These are phyloP conservation scores for Malassezia furfur DNA, from an alignment of 1,284 basidiomycete species.

Conservation along the genomic window DNA sequence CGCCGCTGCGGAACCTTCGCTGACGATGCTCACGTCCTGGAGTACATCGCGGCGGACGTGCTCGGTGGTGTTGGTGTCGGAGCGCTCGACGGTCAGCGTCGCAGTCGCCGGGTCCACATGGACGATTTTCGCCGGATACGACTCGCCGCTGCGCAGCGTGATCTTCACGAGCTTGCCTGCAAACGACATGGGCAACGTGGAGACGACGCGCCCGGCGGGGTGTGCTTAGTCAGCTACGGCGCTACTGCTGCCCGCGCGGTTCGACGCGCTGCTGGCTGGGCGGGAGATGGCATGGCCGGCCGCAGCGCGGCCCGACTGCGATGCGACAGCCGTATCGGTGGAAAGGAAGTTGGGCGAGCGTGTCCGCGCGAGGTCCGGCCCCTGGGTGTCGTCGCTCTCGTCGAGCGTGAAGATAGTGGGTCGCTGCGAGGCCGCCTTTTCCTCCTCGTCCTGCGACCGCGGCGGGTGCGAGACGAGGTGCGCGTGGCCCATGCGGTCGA, in stretches of 20 bases:
- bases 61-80: not conserved
- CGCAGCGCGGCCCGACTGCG: not conserved
- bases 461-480: not conserved
- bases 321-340: not conserved
- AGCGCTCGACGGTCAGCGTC: slow-evolving; percentile 2
- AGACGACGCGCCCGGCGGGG: not conserved
- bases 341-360: not conserved
- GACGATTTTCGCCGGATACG: slow-evolving; percentile 5
- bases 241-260: not conserved
- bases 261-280: slow-evolving; percentile 1
- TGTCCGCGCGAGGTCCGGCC: not conserved
- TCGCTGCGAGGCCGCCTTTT: not conserved
- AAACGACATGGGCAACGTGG: slow-evolving; percentile 8
- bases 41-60: slow-evolving; percentile 14
- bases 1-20: not conserved
- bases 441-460: not conserved
- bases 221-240: slow-evolving; percentile 1
- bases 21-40: slow-evolving; percentile 12
- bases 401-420: slow-evolving; percentile 6
- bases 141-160: slow-evolving; percentile 5
- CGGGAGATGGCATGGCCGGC: not conserved
- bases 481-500: not conserved
- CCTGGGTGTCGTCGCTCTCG: not conserved
- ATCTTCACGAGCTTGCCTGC: slow-evolving; percentile 11
- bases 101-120: slow-evolving; percentile 5